Conservation (phyloP, 495 filamentous ascomycete species). For the Aspergillus indologenus region DNA sequence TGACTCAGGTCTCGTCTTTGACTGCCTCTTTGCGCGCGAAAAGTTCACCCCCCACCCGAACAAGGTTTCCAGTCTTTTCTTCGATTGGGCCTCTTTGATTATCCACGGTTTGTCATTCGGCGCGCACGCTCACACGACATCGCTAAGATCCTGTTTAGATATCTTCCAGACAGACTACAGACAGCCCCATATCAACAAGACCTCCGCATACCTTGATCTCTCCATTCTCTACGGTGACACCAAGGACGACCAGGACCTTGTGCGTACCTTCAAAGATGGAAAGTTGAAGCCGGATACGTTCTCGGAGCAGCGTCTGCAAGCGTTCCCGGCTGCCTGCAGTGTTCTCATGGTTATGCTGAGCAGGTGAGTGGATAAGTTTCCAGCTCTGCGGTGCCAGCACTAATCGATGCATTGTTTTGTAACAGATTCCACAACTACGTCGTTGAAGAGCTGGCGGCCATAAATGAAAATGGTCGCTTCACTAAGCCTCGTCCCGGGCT, state of each 20-base stretch:
- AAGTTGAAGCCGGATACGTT: slow-evolving; percentile 58
- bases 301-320: slow-evolving; percentile 52
- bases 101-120: slow-evolving; percentile 44
- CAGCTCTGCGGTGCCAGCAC: background rate
- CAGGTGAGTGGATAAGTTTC: slow-evolving; percentile 20
- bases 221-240: slow-evolving; percentile 57
- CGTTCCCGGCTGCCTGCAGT: slow-evolving; percentile 54
- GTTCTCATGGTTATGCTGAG: slow-evolving; percentile 58
- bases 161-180: slow-evolving; percentile 58
- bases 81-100: slow-evolving; percentile 56
- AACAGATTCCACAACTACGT: slow-evolving; percentile 82
- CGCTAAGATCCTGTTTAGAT: slow-evolving; percentile 30
- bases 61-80: slow-evolving; percentile 57
- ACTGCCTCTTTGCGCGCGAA: slow-evolving; percentile 51
- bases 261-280: slow-evolving; percentile 55
- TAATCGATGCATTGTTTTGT: background rate
- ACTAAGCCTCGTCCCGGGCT: slow-evolving; percentile 52
- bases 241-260: slow-evolving; percentile 53
- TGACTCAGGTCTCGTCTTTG: slow-evolving; percentile 53
- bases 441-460: slow-evolving; percentile 61
- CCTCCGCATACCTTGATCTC: slow-evolving; percentile 58
- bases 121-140: too few species aligned
- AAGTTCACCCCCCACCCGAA: slow-evolving; percentile 54
- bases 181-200: slow-evolving; percentile 52
- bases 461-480: slow-evolving; percentile 73